Percentiles rank a stretch among this genome's conserved stretches.
Conservation (phyloP, 257 asterid species). For the Solanum dulcamara region DNA sequence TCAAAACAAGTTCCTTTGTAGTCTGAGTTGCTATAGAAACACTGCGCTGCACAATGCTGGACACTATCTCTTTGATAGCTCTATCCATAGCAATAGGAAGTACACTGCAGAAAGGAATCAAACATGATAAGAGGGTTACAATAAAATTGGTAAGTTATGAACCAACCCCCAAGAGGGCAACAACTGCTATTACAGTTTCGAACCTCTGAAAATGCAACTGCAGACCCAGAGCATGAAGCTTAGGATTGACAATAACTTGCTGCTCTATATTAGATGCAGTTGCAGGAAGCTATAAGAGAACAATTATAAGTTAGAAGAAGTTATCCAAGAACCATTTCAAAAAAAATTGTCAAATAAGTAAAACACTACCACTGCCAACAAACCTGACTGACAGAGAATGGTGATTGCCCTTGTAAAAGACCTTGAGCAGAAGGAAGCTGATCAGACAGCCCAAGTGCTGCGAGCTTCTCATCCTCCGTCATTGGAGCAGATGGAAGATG, state of each 20-base stretch:
- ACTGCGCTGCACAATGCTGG: conserved; percentile 87
- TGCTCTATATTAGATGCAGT: conserved; percentile 79
- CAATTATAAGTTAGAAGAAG: background rate
- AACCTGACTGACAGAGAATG: conserved; percentile 74
- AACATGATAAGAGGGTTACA: background rate
- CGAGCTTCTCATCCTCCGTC: conserved; percentile 71
- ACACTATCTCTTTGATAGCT: conserved; percentile 87
- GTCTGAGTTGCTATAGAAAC: conserved; percentile 97
- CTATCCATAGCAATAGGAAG: conserved; percentile 91
- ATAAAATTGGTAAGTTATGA: background rate
- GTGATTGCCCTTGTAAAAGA: conserved; percentile 57
- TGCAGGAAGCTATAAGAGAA: conserved; percentile 51
- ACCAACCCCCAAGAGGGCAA: background rate
- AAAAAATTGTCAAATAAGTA: background rate
- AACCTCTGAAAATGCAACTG: conserved; percentile 89
- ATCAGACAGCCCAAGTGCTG: conserved; percentile 66
- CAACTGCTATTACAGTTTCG: conserved; percentile 10
- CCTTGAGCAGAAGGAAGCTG: conserved; percentile 69
- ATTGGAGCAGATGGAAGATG: conserved; percentile 60
- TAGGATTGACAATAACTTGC: conserved; percentile 73
- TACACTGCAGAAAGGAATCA: conserved; percentile 41
- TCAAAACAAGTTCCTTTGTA: conserved; percentile 88
- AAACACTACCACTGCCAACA: background rate
- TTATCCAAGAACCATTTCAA: background rate
- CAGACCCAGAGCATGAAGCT: conserved; percentile 60